These are phyloP conservation scores for Sclerotinia glacialis DNA, from an alignment of 2,329 filamentous ascomycete species.

Conservation along the genomic window DNA sequence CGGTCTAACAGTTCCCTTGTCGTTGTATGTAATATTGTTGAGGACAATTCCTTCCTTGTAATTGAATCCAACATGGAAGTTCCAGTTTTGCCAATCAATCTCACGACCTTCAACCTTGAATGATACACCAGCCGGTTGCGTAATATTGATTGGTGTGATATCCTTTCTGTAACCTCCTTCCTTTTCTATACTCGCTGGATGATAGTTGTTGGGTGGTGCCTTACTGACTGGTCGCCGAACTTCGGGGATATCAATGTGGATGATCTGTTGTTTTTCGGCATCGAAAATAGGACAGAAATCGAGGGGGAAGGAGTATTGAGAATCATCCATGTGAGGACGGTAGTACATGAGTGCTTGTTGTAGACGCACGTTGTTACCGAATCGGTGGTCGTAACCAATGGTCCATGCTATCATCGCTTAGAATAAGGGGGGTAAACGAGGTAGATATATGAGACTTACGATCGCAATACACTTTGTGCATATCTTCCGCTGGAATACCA, in stretches of 20 bases:
- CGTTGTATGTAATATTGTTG: slow-evolving; percentile 86
- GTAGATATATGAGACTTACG: slow-evolving; percentile 49
- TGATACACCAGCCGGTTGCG: slow-evolving; percentile 83
- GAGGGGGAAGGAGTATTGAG: slow-evolving; percentile 85
- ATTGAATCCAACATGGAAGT: slow-evolving; percentile 90
- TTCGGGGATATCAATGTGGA: slow-evolving; percentile 63
- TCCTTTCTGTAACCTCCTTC: slow-evolving; percentile 74
- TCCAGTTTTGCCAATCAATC: slow-evolving; percentile 91
- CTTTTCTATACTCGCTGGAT: slow-evolving; percentile 67
- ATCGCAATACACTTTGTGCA: slow-evolving; percentile 96
- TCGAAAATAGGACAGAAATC: slow-evolving; percentile 95
- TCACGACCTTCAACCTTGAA: slow-evolving; percentile 73
- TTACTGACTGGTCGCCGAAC: slow-evolving; percentile 73
- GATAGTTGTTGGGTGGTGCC: slow-evolving; percentile 74
- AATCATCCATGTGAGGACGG: slow-evolving; percentile 78
- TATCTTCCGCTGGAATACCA: slow-evolving; percentile 76
- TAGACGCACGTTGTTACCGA: slow-evolving; percentile 72
- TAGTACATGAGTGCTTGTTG: slow-evolving; percentile 98
- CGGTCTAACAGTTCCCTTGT: slow-evolving; percentile 72
- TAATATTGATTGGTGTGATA: slow-evolving; percentile 83
- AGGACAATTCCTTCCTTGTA: slow-evolving; percentile 89
- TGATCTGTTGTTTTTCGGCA: slow-evolving; percentile 65
- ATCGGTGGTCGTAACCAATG: slow-evolving; percentile 89
- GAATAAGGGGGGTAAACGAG: slow-evolving; percentile 12
- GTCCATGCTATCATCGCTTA: slow-evolving; percentile 67